Evolutionary conservation across 768 basidiomycete genomes (phyloP).

Genomic region (Pisolithus orientalis): DNA sequence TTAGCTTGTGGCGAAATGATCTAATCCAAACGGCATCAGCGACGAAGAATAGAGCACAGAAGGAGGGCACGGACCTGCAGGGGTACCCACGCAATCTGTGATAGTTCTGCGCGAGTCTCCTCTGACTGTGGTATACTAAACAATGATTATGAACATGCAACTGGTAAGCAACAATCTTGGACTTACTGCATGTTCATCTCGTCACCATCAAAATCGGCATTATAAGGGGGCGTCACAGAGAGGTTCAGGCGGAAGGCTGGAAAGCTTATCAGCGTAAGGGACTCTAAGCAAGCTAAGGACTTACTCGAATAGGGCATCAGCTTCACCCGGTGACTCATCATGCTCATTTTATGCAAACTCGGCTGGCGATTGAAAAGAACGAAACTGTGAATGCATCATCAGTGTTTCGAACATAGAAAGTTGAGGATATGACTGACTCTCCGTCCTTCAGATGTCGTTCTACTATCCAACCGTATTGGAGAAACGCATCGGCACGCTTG

Average conservation of each 20-base stretch:
- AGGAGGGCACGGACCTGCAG: slow-evolving; percentile 58
- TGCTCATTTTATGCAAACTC: slow-evolving; percentile 99
- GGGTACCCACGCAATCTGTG: slow-evolving; percentile 97
- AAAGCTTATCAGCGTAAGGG: slow-evolving; percentile 14
- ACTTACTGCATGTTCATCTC: slow-evolving; percentile 99
- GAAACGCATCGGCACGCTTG: slow-evolving; percentile 88
- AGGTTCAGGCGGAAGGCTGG: slow-evolving; percentile 95
- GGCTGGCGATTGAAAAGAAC: slow-evolving; percentile 98
- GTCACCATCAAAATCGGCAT: slow-evolving; percentile 99
- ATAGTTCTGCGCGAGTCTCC: slow-evolving; percentile 96
- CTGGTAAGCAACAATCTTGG: not conserved
- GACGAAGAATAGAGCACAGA: not conserved
- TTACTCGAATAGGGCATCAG: slow-evolving; percentile 97
- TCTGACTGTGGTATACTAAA: slow-evolving; percentile 92
- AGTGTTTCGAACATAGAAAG: not conserved
- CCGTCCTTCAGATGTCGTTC: slow-evolving; percentile 97
- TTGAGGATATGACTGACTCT: slow-evolving; percentile 62
- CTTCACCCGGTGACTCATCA: slow-evolving; percentile 99
- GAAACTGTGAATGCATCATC: slow-evolving; percentile 40
- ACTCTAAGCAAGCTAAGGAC: slow-evolving; percentile 25
- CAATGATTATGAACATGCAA: slow-evolving; percentile 6
- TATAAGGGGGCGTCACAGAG: slow-evolving; percentile 97
- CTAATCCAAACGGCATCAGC: slow-evolving; percentile 32
- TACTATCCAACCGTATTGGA: slow-evolving; percentile 98
- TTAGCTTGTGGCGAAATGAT: slow-evolving; percentile 99